Conservation (phyloP, 306 rosid genomes). For the Comarum palustre region DNA sequence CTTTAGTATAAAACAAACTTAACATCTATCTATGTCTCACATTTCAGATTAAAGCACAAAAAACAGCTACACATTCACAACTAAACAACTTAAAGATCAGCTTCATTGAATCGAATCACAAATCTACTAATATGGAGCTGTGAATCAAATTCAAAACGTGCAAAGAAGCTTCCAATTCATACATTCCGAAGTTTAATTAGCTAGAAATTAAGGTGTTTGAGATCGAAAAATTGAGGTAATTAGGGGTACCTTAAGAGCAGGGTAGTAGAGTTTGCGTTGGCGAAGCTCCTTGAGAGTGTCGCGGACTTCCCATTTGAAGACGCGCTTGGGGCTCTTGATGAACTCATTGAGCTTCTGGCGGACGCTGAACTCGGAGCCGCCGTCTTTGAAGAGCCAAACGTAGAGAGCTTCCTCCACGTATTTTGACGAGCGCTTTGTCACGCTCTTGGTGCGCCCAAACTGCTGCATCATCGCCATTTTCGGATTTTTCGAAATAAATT, state of each 20-base stretch:
- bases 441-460: constrained; percentile 53
- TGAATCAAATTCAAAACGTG: not conserved
- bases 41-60: not conserved
- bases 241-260: constrained; percentile 73
- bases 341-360: constrained; percentile 66
- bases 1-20: constrained; percentile 31
- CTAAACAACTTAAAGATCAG: not conserved
- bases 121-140: not conserved
- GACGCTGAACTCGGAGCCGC: constrained; percentile 53
- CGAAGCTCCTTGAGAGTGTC: constrained; percentile 85
- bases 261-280: constrained; percentile 56
- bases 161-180: not conserved
- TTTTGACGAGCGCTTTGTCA: constrained; percentile 64
- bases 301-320: constrained; percentile 93
- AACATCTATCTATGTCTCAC: not conserved
- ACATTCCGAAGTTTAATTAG: not conserved
- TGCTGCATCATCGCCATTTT: constrained; percentile 60
- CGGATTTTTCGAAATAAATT: not conserved
- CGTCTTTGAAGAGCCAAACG: constrained; percentile 65
- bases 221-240: not conserved
- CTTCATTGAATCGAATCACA: not conserved
- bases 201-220: not conserved
- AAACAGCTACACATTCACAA: not conserved
- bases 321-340: constrained; percentile 62
- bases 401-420: constrained; percentile 78